Conservation (phyloP, 805 yeast species). For the Barnettozyma sp. region DNA sequence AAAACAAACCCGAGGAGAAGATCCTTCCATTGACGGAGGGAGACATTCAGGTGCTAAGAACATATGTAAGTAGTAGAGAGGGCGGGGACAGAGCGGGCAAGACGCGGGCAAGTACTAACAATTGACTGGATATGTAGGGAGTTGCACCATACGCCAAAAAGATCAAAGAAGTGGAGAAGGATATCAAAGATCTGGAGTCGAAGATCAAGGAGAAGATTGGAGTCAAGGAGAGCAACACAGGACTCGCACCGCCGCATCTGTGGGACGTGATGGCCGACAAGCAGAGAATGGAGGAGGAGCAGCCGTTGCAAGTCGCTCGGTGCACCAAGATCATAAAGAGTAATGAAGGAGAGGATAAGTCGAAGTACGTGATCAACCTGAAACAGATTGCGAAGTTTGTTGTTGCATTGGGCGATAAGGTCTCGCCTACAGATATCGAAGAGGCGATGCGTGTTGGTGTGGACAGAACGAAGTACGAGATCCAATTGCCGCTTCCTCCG, state of each 20-base stretch:
- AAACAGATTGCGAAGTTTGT: conserved; percentile 98
- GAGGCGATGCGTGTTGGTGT: conserved; percentile 99
- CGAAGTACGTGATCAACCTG: conserved; percentile 91
- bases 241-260: conserved; percentile 91
- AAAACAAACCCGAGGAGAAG: conserved; percentile 55
- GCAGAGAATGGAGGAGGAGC: conserved; percentile 88
- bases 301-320: conserved; percentile 95
- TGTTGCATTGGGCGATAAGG: conserved; percentile 93
- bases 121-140: conserved; percentile 37
- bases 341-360: conserved; percentile 61
- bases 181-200: conserved; percentile 74
- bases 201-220: conserved; percentile 94
- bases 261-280: conserved; percentile 98
- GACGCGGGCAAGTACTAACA: conserved; percentile 12
- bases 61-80: conserved; percentile 46
- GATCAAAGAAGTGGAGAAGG: conserved; percentile 79
- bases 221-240: conserved; percentile 91
- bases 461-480: conserved; percentile 93
- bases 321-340: conserved; percentile 92
- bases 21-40: conserved; percentile 88
- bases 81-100: conserved; percentile 2
- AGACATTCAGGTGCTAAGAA: conserved; percentile 93
- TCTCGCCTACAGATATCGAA: conserved; percentile 96
- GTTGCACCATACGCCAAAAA: conserved; percentile 90
- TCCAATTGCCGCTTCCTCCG: conserved; percentile 96